phyloP scores from a whole-genome alignment of 2,329 filamentous ascomycete genomes.

The Akanthomyces lecanii region DNA sequence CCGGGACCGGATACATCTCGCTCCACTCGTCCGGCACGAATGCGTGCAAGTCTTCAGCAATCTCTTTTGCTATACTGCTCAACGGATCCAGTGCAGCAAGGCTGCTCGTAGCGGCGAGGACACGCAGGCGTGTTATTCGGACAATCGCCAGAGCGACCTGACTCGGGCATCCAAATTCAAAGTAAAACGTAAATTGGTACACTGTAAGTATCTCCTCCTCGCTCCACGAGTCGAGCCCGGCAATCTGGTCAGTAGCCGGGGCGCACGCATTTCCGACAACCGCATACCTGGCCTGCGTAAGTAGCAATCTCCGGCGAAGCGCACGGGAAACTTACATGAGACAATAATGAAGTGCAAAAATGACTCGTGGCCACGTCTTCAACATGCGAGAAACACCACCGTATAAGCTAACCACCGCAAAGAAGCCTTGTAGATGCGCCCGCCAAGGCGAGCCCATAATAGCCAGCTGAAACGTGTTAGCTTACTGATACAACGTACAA shows the following conservation, averaged over 20 bases:
- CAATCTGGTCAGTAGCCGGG: not conserved
- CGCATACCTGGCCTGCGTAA: not conserved
- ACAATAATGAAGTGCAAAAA: constrained; percentile 1
- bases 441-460: constrained; percentile 7
- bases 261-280: not conserved
- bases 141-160: not conserved
- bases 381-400: not conserved
- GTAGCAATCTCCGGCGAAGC: not conserved
- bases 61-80: not conserved
- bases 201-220: not conserved
- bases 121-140: constrained; percentile 1
- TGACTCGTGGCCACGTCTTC: not conserved
- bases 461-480: not conserved
- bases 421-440: constrained; percentile 3
- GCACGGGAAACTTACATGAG: not conserved
- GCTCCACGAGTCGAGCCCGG: constrained; percentile 1
- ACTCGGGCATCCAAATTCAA: constrained; percentile 2
- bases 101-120: not conserved
- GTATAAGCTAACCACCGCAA: not conserved
- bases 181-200: constrained; percentile 7
- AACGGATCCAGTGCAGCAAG: not conserved
- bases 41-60: not conserved
- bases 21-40: not conserved
- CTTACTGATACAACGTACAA: not conserved
- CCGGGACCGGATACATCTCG: not conserved